These are phyloP conservation scores for Aspergillus bombycis DNA, from an alignment of 2,329 filamentous ascomycete genomes.

Conservation along the genomic window DNA sequence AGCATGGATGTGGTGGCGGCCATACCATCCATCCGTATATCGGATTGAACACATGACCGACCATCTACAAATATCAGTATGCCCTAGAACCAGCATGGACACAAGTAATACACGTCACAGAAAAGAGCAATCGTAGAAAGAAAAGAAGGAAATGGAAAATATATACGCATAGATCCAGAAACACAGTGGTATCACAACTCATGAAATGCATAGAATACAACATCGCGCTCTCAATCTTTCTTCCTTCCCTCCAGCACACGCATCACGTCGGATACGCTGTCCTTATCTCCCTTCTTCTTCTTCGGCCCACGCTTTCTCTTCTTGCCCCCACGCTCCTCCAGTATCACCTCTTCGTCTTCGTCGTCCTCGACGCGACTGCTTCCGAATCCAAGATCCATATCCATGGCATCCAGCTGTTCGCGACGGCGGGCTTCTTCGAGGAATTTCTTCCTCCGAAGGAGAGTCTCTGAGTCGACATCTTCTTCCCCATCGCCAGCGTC, in stretches of 20 bases:
- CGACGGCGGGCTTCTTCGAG: constrained; percentile 61
- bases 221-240: constrained; percentile 32
- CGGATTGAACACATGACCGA: neutral
- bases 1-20: too few species aligned
- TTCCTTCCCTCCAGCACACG: constrained; percentile 71
- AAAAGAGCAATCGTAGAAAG: neutral
- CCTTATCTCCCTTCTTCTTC: constrained; percentile 55
- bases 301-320: constrained; percentile 59
- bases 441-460: constrained; percentile 73
- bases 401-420: constrained; percentile 79
- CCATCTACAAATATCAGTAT: neutral
- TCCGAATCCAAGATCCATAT: constrained; percentile 94
- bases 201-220: neutral
- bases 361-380: constrained; percentile 83
- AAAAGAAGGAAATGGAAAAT: neutral
- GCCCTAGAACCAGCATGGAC: neutral
- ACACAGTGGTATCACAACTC: constrained; percentile 2
- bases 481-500: constrained; percentile 46
- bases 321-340: constrained; percentile 44
- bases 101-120: neutral
- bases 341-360: constrained; percentile 71
- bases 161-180: constrained; percentile 2
- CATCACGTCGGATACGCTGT: constrained; percentile 80
- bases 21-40: too few species aligned
- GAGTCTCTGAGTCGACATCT: constrained; percentile 62